Base-by-base conservation (phyloP, 1,284 basidiomycete genomes). In the Sporisorium iseilematis-ciliati region DNA sequence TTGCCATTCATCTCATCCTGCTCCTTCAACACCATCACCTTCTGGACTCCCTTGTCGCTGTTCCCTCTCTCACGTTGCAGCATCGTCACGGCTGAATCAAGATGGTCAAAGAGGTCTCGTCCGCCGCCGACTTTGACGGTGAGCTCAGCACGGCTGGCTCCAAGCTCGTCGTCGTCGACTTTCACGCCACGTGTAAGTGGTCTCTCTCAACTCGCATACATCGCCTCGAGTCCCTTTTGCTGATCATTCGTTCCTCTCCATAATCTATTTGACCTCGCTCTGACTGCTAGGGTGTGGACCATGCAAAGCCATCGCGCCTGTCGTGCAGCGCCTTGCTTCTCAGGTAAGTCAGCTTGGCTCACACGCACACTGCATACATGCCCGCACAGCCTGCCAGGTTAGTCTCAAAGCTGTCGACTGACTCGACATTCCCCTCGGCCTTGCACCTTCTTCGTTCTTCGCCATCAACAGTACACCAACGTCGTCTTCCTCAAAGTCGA, bases 401-500 rank as follows among this genome's bases (percentile, higher is more conserved):
- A 38, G 35, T 16, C 11, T 38, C 10, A 38, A 38, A 49, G 48
- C 48, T 33, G 29, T 20, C n/a, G n/a, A 25, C 25, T 25, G 21
- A 54, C 21, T 41, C 20, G 29, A 40, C 42, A 14, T 23, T 23
- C 7, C 20, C 35, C 35, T 38, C 35, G 16, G 45, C 57, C 7
- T 6, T 14, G 71, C 76, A 26, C 48, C 41, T 25, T 21, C 11
- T 38, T 16, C 40, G 16, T 60, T 8, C 23, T 16, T 8, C 35
- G 12, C 31, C 20, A 21, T 25, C 10, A 38, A 23, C 61, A 74
- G 71, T 43, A 65, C 41, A 50, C 71, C 43, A 74, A 60, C 49
- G 61, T 53, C 26, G 79, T 83, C 26, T 78, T 65, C 56, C 77
- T 79, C 59, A 87, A 87, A 80, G 82, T 88, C 56, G 87, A 88